These are phyloP conservation scores for Epichloe sp. DNA, from an alignment of 2,329 filamentous ascomycete species.

Conservation along the genomic window DNA sequence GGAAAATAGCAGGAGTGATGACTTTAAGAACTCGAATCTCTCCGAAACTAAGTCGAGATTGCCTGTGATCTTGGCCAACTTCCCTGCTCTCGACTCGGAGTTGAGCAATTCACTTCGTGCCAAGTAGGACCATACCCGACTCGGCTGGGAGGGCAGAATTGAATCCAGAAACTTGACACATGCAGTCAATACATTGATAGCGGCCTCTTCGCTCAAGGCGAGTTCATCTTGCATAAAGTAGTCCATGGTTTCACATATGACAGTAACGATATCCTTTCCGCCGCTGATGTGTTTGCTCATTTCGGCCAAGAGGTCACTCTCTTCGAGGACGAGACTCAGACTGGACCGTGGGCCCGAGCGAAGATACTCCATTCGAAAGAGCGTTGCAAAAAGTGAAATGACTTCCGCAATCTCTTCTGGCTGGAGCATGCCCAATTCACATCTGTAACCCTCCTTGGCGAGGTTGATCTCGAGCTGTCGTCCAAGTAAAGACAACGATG, in stretches of 20 bases:
- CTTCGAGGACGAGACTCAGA: constrained; percentile 20
- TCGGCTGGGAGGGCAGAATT: constrained; percentile 60
- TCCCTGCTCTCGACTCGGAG: constrained; percentile 60
- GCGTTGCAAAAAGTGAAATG: constrained; percentile 57
- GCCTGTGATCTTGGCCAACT: constrained; percentile 67
- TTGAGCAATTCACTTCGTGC: constrained; percentile 69
- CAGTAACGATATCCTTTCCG: constrained; percentile 62
- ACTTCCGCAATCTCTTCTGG: constrained; percentile 57
- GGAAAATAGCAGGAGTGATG: constrained; percentile 61
- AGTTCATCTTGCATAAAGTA: constrained; percentile 46
- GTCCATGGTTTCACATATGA: constrained; percentile 80
- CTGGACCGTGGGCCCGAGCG: constrained; percentile 17
- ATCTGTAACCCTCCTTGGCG: constrained; percentile 38
- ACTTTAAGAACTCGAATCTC: constrained; percentile 64
- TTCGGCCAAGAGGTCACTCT: constrained; percentile 39
- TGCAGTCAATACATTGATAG: constrained; percentile 52
- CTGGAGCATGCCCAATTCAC: constrained; percentile 39
- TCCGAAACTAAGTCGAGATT: constrained; percentile 66
- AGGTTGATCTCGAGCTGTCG: constrained; percentile 59
- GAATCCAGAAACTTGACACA: constrained; percentile 72
- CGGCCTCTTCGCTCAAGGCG: constrained; percentile 44
- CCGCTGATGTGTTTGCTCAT: constrained; percentile 39
- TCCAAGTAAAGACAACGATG: constrained; percentile 65
- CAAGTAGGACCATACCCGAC: constrained; percentile 81
- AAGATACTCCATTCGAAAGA: constrained; percentile 43